Evolutionary conservation across 164 flowering plant genomes (phyloP).

Genomic region (Magnolia kwangsiensis): DNA sequence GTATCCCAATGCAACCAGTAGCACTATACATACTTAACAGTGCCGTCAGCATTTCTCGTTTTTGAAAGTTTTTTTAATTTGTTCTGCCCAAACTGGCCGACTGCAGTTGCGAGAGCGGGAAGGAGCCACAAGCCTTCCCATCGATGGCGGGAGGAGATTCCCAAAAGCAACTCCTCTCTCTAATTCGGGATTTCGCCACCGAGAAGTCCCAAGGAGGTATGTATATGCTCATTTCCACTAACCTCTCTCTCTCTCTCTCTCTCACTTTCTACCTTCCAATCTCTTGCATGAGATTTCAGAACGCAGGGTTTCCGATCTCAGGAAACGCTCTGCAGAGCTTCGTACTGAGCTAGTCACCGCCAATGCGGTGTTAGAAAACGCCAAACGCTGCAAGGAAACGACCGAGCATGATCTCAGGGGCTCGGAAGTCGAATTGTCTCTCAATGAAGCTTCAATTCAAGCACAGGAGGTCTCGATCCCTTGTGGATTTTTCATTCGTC

Average conservation of each 20-base stretch:
- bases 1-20: no score
- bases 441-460: slow-evolving; percentile 50
- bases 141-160: slow-evolving; percentile 61
- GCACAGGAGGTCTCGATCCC: slow-evolving; percentile 48
- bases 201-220: slow-evolving; percentile 76
- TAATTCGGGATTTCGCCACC: slow-evolving; percentile 64
- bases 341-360: slow-evolving; percentile 35
- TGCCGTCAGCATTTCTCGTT: no score
- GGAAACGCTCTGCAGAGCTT: slow-evolving; percentile 48
- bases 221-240: no score
- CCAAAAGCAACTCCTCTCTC: slow-evolving; percentile 55
- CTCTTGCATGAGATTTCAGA: slow-evolving; percentile 27
- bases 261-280: background rate
- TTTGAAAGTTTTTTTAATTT: no score
- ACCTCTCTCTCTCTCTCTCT: no score
- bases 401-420: slow-evolving; percentile 68
- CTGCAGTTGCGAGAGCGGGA: slow-evolving; percentile 14
- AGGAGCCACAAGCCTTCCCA: slow-evolving; percentile 6
- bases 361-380: slow-evolving; percentile 44
- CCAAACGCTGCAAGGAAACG: slow-evolving; percentile 48
- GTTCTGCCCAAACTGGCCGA: no score
- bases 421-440: slow-evolving; percentile 54
- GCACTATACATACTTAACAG: no score
- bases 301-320: slow-evolving; percentile 46
- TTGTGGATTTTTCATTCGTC: background rate